Evolutionary conservation across 2,329 filamentous ascomycete genomes (phyloP).

Genomic region (Aureobasidium sp.): DNA sequence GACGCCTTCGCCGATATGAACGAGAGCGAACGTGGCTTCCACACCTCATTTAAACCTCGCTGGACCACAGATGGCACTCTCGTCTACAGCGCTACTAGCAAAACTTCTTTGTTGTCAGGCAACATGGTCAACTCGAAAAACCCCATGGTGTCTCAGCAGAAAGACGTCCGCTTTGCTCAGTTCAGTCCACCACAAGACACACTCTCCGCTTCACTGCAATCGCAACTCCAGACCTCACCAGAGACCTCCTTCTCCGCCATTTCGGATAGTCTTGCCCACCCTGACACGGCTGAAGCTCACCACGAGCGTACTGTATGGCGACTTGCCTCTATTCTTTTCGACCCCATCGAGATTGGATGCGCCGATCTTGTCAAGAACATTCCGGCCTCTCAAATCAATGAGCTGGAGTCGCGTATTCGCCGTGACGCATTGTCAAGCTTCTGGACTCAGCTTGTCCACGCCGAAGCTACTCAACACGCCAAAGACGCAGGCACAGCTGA

Average conservation of each 20-base stretch:
- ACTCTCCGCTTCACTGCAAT: constrained; percentile 39
- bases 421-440: constrained; percentile 61
- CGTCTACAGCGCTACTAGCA: constrained; percentile 52
- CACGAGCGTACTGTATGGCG: constrained; percentile 78
- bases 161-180: constrained; percentile 59
- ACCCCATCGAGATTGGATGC: constrained; percentile 44
- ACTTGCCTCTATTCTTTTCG: constrained; percentile 79
- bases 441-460: constrained; percentile 47
- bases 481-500: constrained; percentile 59
- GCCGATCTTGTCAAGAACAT: constrained; percentile 32
- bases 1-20: constrained; percentile 57
- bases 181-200: constrained; percentile 44
- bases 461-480: constrained; percentile 39
- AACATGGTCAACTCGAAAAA: constrained; percentile 49
- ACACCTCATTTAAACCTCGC: constrained; percentile 66
- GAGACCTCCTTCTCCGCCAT: constrained; percentile 41
- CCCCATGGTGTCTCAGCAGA: constrained; percentile 55
- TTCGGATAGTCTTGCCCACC: constrained; percentile 28
- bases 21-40: constrained; percentile 59
- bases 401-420: constrained; percentile 33
- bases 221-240: constrained; percentile 38
- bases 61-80: constrained; percentile 73
- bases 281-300: constrained; percentile 12
- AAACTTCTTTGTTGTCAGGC: constrained; percentile 35
- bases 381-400: constrained; percentile 36